Evolutionary conservation across 306 rosid genomes (phyloP).

Genomic region (peach (Prunus persica)): Prunus_persica_NCBIv2 NC_034015.1:14064501-14065000

Average conservation of each 20-base stretch:
- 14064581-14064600: neutral
- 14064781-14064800: neutral
- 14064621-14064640: neutral
- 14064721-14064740: slow-evolving; percentile 24
- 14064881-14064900: neutral
- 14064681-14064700: slow-evolving; percentile 5
- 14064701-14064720: slow-evolving; percentile 1
- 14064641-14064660: neutral
- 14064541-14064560: neutral
- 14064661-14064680: neutral
- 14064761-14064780: slow-evolving; percentile 9
- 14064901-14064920: neutral
- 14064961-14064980: neutral
- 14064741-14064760: slow-evolving; percentile 35
- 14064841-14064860: slow-evolving; percentile 15
- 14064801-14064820: neutral
- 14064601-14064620: slow-evolving; percentile 17
- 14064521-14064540: neutral
- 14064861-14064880: neutral
- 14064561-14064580: neutral
- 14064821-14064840: neutral
- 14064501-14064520: neutral
- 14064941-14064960: neutral
- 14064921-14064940: neutral
- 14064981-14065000: neutral